These are phyloP conservation scores for Hemisphaericaspora nanyangensis DNA, from an alignment of 805 yeast genomes.

Conservation along the genomic window DNA sequence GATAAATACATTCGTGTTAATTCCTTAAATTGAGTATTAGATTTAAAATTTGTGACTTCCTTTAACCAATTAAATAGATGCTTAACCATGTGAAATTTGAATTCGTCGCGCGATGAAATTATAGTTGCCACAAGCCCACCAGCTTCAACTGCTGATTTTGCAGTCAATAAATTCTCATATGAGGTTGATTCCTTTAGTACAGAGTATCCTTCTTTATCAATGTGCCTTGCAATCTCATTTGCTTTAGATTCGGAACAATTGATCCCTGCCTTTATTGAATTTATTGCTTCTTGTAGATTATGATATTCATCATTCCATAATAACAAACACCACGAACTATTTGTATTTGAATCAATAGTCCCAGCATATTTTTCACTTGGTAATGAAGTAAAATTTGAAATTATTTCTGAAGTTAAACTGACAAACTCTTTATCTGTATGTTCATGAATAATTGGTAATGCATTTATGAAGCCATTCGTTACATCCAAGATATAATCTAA, in stretches of 20 bases:
- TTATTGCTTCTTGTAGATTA: constrained; percentile 51
- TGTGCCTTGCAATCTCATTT: constrained; percentile 34
- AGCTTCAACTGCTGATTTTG: constrained; percentile 37
- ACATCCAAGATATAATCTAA: constrained; percentile 45
- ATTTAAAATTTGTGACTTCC: constrained; percentile 27
- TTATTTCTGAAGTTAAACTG: constrained; percentile 17
- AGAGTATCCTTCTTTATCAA: constrained; percentile 51
- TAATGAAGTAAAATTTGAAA: constrained; percentile 31
- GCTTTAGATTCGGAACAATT: constrained; percentile 25
- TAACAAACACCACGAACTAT: constrained; percentile 41
- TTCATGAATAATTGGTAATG: constrained; percentile 38
- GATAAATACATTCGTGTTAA: constrained; percentile 28
- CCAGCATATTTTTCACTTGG: constrained; percentile 30
- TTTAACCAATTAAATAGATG: constrained; percentile 50
- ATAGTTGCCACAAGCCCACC: constrained; percentile 57
- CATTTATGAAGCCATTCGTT: constrained; percentile 32
- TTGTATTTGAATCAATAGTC: constrained; percentile 28
- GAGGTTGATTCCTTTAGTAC: constrained; percentile 34
- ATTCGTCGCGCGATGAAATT: constrained; percentile 46
- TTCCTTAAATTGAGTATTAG: constrained; percentile 20
- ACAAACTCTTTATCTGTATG: constrained; percentile 21
- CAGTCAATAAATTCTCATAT: constrained; percentile 20
- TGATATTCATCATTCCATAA: constrained; percentile 83
- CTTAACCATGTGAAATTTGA: constrained; percentile 45
- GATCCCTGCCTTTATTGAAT: constrained; percentile 38